phyloP scores from a whole-genome alignment of 2,329 filamentous ascomycete genomes.

The Cytospora piceicola region DNA sequence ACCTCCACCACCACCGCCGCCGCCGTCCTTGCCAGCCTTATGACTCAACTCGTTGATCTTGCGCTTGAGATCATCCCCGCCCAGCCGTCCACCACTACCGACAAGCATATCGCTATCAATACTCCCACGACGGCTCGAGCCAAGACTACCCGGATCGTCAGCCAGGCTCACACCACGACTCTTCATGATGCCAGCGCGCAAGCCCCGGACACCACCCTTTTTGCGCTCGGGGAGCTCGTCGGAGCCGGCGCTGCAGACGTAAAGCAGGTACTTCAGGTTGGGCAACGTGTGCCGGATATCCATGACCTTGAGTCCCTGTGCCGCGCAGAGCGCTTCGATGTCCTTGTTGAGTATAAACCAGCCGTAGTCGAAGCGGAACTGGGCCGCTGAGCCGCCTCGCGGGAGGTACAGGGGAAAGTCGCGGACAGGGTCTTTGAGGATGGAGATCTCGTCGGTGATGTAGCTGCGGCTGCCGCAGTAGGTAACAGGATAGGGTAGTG shows the following conservation, averaged over 20 bases:
- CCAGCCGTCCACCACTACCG: constrained; percentile 11
- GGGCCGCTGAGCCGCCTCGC: constrained; percentile 64
- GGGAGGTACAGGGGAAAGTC: constrained; percentile 80
- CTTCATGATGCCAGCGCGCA: constrained; percentile 56
- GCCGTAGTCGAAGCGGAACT: constrained; percentile 93
- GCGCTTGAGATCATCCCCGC: constrained; percentile 46
- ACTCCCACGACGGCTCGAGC: constrained; percentile 49
- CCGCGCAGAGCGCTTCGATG: constrained; percentile 71
- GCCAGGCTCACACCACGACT: constrained; percentile 39
- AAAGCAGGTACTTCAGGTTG: constrained; percentile 91
- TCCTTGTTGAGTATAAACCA: constrained; percentile 98
- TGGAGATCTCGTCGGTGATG: constrained; percentile 75
- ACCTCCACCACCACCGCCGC: constrained; percentile 24
- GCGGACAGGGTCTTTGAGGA: constrained; percentile 59
- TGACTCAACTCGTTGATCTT: constrained; percentile 39
- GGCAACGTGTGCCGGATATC: constrained; percentile 92
- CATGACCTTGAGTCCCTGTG: constrained; percentile 75
- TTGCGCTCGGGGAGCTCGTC: constrained; percentile 66
- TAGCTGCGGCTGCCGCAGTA: constrained; percentile 74
- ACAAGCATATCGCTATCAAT: constrained; percentile 45
- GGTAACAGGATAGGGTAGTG: constrained; percentile 79
- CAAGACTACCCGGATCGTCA: constrained; percentile 46
- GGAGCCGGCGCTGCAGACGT: constrained; percentile 81
- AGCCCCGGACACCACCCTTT: constrained; percentile 61
- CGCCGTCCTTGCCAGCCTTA: background rate